Evolutionary conservation across 352 stramenopile genomes (phyloP).

Genomic region (Pythium dissotocum): DNA sequence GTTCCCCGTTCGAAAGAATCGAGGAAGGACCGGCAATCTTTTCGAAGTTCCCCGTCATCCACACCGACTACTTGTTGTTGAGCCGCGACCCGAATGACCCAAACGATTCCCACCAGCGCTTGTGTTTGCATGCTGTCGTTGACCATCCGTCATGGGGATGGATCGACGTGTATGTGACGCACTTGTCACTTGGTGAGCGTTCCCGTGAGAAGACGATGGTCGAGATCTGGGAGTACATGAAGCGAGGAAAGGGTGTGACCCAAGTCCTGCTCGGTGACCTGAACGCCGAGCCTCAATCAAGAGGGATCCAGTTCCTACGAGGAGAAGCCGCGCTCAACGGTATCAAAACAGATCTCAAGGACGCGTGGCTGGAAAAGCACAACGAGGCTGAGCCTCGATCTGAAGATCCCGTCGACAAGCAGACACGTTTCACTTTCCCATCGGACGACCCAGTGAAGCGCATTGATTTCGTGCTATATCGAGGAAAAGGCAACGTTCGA

Average conservation of each 20-base stretch:
- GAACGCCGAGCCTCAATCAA: conserved; percentile 85
- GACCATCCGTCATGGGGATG: conserved; percentile 60
- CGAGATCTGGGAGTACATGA: conserved; percentile 85
- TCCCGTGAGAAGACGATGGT: conserved; percentile 75
- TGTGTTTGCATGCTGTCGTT: conserved; percentile 81
- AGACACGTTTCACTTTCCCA: conserved; percentile 79
- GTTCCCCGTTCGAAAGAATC: conserved; percentile 66
- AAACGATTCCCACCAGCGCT: conserved; percentile 82
- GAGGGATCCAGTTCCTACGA: conserved; percentile 77
- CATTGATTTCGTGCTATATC: conserved; percentile 86
- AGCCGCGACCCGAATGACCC: conserved; percentile 79
- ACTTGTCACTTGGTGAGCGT: conserved; percentile 79
- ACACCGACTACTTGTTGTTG: conserved; percentile 79
- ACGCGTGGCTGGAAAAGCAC: conserved; percentile 74
- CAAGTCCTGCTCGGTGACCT: conserved; percentile 85
- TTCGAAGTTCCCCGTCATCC: conserved; percentile 77
- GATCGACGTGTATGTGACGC: conserved; percentile 87
- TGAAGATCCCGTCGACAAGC: conserved; percentile 37
- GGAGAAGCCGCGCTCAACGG: conserved; percentile 54
- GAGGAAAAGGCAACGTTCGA: conserved; percentile 60
- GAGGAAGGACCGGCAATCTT: conserved; percentile 85
- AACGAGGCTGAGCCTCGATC: conserved; percentile 64
- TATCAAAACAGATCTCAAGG: conserved; percentile 64
- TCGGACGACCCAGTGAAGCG: conserved; percentile 83
- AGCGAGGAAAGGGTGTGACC: conserved; percentile 51